Evolutionary conservation across 805 yeast genomes (phyloP).

Genomic region (Grigorovia jiainica): DNA sequence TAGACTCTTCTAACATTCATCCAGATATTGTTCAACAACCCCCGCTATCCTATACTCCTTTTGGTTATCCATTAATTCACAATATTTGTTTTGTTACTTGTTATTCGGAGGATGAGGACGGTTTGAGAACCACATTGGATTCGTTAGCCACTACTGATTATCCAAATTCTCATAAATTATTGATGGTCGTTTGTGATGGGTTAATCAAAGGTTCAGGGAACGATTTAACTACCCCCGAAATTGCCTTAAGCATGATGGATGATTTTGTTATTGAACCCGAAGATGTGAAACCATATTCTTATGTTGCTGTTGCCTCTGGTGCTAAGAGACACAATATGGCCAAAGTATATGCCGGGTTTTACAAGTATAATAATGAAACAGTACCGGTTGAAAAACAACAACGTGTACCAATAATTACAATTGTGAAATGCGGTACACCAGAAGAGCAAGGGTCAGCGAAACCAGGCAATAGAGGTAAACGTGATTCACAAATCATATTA

Average conservation of each 20-base stretch:
- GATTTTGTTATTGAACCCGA: constrained; percentile 63
- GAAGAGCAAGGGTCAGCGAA: constrained; percentile 59
- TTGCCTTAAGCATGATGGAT: constrained; percentile 78
- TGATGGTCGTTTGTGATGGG: constrained; percentile 91
- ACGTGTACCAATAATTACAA: constrained; percentile 65
- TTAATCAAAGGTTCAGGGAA: constrained; percentile 91
- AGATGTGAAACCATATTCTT: constrained; percentile 72
- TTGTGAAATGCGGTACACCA: constrained; percentile 85
- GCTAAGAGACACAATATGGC: constrained; percentile 96
- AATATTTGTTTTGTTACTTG: constrained; percentile 77
- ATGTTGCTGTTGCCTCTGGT: constrained; percentile 94
- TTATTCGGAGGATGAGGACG: constrained; percentile 85
- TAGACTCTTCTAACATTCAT: constrained; percentile 52
- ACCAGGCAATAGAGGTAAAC: constrained; percentile 94
- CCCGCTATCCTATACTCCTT: constrained; percentile 79
- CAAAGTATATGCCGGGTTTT: constrained; percentile 89
- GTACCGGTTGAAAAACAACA: constrained; percentile 77
- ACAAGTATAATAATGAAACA: constrained; percentile 69
- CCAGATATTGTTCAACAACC: constrained; percentile 90
- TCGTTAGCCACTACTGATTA: constrained; percentile 88
- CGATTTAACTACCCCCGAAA: constrained; percentile 79
- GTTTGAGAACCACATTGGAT: constrained; percentile 79
- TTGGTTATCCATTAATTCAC: constrained; percentile 69
- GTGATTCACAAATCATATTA: constrained; percentile 85
- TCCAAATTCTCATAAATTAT: constrained; percentile 88